Base-by-base conservation (phyloP, 2,329 filamentous ascomycete genomes). In the Fusarium beomiforme region DNA sequence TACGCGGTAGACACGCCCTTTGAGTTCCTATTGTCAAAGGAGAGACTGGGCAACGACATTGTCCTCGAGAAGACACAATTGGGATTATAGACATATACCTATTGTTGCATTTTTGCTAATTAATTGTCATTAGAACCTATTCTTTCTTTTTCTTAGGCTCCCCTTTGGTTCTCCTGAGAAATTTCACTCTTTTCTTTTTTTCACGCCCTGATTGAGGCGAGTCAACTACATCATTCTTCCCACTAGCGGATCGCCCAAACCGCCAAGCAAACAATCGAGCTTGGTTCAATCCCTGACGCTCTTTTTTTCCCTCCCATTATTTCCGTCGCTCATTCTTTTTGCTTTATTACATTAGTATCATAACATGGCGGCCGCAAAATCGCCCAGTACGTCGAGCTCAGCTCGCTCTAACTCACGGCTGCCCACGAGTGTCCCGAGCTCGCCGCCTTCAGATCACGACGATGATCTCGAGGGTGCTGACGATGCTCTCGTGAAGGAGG, bases 401-500 rank as follows among this genome's bases (percentile, higher is more conserved):
- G 63, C 75, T 1, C 64, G 77, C 17, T 81, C 79, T 1, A 70
- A 76, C 6, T 77, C 77, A 2, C 67, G 73, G 6, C 55, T 79
- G 0, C 75, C 79, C 4, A 82, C 79, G 0, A 83, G 79, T 11
- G 78, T 79, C 0, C 79, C 81, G 0, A 83, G 81, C 8, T 84
- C 83, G 0, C 82, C 81, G 0, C 71, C 78, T 0, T 53, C 73
- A 1, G 73, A 78, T 4, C 65, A 72, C 0, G 55, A 73, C 2
- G 64, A 71, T 17, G 60, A 70, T 16, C 24, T 68, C 6, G 73
- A 76, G 2, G 68, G 74, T 2, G 76, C 74, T 7, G 75, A 81
- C 4, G 76, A 78, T 47, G 57, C 69, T 1, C 71, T 85, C 0
- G 64, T 78, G 1, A 79, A 77, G 11, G 81, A 82, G 19, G 83